Evolutionary conservation across 805 yeast genomes (phyloP).

Genomic region (Pichia gijzeniarum): DNA sequence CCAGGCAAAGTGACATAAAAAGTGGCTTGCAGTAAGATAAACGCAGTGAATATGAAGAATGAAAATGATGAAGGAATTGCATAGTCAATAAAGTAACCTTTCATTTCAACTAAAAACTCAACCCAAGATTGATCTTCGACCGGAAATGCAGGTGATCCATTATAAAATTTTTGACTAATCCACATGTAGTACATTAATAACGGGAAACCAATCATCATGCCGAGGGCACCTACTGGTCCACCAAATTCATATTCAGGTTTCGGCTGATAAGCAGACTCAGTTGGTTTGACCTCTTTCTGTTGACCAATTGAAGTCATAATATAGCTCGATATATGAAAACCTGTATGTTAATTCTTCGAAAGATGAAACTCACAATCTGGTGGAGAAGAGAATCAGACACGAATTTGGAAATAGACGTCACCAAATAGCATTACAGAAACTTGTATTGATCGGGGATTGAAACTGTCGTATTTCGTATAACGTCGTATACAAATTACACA

Average conservation of each 20-base stretch:
- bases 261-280: slow-evolving; percentile 4
- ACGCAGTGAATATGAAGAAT: slow-evolving; percentile 66
- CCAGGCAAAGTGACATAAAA: slow-evolving; percentile 88
- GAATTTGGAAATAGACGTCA: too few relatives aligned
- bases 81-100: slow-evolving; percentile 39
- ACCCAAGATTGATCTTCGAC: slow-evolving; percentile 45
- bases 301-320: too few relatives aligned
- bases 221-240: slow-evolving; percentile 81
- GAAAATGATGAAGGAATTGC: slow-evolving; percentile 57
- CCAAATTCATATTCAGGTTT: slow-evolving; percentile 77
- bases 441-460: too few relatives aligned
- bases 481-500: too few relatives aligned
- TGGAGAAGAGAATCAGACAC: too few relatives aligned
- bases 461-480: too few relatives aligned
- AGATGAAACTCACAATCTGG: too few relatives aligned
- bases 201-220: slow-evolving; percentile 93
- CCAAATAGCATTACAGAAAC: too few relatives aligned
- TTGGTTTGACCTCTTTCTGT: not conserved
- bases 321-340: too few relatives aligned
- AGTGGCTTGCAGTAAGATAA: slow-evolving; percentile 59
- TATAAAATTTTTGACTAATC: slow-evolving; percentile 78
- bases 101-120: slow-evolving; percentile 41
- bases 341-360: too few relatives aligned
- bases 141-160: slow-evolving; percentile 70
- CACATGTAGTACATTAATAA: slow-evolving; percentile 94